Evolutionary conservation across 768 basidiomycete genomes (phyloP).

Genomic region (Symmetrospora coprosmae): DNA sequence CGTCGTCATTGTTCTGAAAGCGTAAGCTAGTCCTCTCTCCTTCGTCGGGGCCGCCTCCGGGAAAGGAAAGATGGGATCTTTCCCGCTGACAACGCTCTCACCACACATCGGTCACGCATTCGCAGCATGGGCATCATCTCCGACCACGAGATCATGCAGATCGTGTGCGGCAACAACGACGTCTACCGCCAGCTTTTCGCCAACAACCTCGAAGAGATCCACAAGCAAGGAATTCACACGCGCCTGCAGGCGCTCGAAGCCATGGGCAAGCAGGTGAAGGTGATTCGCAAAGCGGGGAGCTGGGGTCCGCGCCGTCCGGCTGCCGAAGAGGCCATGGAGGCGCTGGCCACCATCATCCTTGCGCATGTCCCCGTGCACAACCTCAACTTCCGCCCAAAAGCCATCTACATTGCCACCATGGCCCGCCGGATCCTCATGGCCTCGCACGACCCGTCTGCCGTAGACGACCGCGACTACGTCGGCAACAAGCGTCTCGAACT

Average conservation of each 20-base stretch:
- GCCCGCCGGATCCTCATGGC: slow-evolving; percentile 89
- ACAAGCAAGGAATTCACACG: slow-evolving; percentile 76
- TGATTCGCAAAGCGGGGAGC: slow-evolving; percentile 51
- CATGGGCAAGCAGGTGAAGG: slow-evolving; percentile 82
- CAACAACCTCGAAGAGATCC: slow-evolving; percentile 82
- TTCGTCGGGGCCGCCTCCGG: too few relatives aligned
- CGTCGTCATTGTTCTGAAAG: slow-evolving; percentile 88
- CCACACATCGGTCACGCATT: too few relatives aligned
- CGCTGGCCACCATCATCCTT: slow-evolving; percentile 89
- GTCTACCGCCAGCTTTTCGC: slow-evolving; percentile 74
- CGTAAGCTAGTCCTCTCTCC: too few relatives aligned
- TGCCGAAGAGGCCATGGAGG: slow-evolving; percentile 90
- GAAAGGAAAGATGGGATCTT: too few relatives aligned
- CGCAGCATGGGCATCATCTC: slow-evolving; percentile 67
- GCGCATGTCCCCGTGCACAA: slow-evolving; percentile 86
- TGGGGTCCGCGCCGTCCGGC: slow-evolving; percentile 51
- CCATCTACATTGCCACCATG: slow-evolving; percentile 96
- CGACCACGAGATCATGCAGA: slow-evolving; percentile 89
- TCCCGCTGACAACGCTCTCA: too few relatives aligned
- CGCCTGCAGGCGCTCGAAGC: slow-evolving; percentile 87
- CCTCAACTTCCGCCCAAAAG: slow-evolving; percentile 80
- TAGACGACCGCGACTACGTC: slow-evolving; percentile 96
- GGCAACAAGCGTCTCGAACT: slow-evolving; percentile 97
- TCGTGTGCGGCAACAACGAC: slow-evolving; percentile 83
- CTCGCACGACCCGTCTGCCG: slow-evolving; percentile 89